phyloP scores from a whole-genome alignment of 176 grass and related monocot species.

The Eragrostis nindensis region DNA sequence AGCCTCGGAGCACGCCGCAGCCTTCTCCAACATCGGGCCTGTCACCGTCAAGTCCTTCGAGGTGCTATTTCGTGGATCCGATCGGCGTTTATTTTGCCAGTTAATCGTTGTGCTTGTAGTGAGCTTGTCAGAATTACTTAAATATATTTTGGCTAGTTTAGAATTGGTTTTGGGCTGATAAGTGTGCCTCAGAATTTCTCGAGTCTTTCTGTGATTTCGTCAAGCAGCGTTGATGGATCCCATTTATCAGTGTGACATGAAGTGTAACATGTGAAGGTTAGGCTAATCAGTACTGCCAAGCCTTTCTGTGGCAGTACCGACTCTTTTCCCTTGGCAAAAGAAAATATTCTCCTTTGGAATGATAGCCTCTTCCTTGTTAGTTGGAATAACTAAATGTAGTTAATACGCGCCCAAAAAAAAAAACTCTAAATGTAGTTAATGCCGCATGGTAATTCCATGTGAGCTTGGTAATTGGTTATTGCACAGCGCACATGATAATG shows the following conservation, averaged over 20 bases:
- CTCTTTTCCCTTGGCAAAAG: not conserved
- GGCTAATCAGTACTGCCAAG: not conserved
- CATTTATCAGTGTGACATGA: not conserved
- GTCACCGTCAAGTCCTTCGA: slow-evolving; percentile 41
- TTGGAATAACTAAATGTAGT: not conserved
- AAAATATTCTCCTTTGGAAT: not conserved
- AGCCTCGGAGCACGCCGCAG: slow-evolving; percentile 34
- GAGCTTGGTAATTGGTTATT: not conserved
- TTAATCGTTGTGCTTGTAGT: slow-evolving; percentile 5
- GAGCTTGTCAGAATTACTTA: not conserved
- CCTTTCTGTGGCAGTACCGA: not conserved
- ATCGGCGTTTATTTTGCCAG: slow-evolving; percentile 21
- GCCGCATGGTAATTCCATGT: not conserved
- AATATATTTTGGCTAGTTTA: not conserved
- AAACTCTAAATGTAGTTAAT: too few relatives aligned
- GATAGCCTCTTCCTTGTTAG: not conserved
- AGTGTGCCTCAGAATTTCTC: not conserved
- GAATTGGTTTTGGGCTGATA: not conserved
- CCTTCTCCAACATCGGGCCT: slow-evolving; percentile 41
- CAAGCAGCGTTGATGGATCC: not conserved
- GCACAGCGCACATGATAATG: not conserved
- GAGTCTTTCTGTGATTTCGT: not conserved
- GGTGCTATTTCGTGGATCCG: slow-evolving; percentile 45
- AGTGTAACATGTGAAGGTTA: not conserved
- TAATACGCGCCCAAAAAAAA: too few relatives aligned